Evolutionary conservation across 225 moss, liverwort and hornwort genomes (phyloP).

Genomic region (Pseudoscleropodium purum): DNA sequence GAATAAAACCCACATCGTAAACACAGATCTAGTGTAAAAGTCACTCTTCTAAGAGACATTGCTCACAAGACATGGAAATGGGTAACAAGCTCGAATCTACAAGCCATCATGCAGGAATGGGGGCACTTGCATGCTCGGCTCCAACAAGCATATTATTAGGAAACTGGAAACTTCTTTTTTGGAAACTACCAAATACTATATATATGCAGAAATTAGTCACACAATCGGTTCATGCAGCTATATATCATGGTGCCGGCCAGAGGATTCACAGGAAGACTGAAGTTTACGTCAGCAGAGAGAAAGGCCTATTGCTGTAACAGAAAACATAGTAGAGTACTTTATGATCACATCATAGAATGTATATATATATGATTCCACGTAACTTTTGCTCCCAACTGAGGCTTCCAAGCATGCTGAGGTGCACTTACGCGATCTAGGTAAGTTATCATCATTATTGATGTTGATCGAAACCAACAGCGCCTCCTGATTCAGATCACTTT

Average conservation of each 20-base stretch:
- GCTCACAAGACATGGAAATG: neutral
- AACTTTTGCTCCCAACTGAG: neutral
- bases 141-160: neutral
- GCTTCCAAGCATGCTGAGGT: neutral
- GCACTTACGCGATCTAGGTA: neutral
- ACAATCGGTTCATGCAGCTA: neutral
- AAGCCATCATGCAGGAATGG: neutral
- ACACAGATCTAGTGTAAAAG: neutral
- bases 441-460: neutral
- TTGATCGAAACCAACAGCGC: neutral
- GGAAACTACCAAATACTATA: neutral
- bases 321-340: neutral
- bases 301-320: neutral
- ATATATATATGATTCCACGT: neutral
- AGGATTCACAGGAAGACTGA: neutral
- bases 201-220: neutral
- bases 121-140: too few species aligned
- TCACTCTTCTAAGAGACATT: too few species aligned
- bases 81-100: neutral
- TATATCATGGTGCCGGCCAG: neutral
- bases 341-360: neutral
- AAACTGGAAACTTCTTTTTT: neutral
- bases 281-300: neutral
- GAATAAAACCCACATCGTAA: neutral
- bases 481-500: neutral